A percentile compares a stretch with the other conserved stretches of the same genome.
These are phyloP conservation scores for Cyclostephanos tholiformis DNA, from an alignment of 108 stramenopile genomes.

Conservation along the genomic window DNA sequence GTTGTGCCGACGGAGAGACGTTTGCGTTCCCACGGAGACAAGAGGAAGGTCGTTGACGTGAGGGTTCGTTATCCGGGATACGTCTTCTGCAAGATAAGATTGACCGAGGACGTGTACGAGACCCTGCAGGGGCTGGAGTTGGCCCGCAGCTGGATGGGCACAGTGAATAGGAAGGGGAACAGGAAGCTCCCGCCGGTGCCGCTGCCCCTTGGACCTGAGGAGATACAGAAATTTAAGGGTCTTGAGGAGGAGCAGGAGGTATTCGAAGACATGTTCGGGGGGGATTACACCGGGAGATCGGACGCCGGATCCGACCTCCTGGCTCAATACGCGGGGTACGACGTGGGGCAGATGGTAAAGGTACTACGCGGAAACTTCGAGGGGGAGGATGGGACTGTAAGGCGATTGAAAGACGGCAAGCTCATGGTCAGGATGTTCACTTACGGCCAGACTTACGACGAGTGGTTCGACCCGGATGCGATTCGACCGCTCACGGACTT, in stretches of 20 bases:
- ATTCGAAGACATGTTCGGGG: conserved; percentile 57
- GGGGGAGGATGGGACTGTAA: conserved; percentile 77
- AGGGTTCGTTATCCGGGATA: conserved; percentile 86
- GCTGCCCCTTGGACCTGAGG: conserved; percentile 66
- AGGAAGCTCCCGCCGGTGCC: conserved; percentile 81
- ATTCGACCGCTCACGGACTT: conserved; percentile 67
- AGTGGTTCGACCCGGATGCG: conserved; percentile 79
- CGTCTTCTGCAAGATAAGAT: conserved; percentile 78
- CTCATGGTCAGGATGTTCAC: conserved; percentile 75
- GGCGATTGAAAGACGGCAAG: conserved; percentile 75
- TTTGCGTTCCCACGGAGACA: conserved; percentile 75
- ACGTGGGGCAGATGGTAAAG: conserved; percentile 84
- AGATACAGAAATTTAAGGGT: conserved; percentile 81
- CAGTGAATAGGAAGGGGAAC: conserved; percentile 74
- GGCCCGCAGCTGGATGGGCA: conserved; percentile 86
- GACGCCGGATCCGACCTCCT: conserved; percentile 61
- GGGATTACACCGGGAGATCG: conserved; percentile 45
- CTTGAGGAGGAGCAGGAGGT: conserved; percentile 66
- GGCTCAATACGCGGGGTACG: conserved; percentile 61
- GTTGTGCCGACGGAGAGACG: conserved; percentile 68
- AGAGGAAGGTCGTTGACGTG: conserved; percentile 77
- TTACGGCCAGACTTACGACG: conserved; percentile 76
- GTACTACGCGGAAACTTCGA: conserved; percentile 63
- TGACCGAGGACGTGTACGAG: conserved; percentile 68
- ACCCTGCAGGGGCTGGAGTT: conserved; percentile 73